Evolutionary conservation across 129 eudicot species (phyloP).

Genomic region (Apium graveolens): DNA sequence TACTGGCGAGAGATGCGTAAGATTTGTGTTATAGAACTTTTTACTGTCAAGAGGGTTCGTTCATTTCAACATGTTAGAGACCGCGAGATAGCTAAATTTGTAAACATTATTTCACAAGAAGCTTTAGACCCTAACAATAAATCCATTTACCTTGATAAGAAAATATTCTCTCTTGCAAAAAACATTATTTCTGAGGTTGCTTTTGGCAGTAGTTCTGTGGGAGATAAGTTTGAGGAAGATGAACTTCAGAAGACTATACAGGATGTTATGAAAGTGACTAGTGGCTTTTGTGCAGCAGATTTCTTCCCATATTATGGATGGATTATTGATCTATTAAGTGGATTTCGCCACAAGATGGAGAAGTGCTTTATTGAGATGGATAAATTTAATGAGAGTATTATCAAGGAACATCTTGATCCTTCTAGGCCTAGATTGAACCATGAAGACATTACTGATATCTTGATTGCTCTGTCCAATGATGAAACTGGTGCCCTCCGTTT

Average conservation of each 20-base stretch:
- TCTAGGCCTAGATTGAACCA: neutral
- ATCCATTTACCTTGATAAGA: neutral
- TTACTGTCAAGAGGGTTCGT: slow-evolving; percentile 12
- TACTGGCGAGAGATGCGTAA: slow-evolving; percentile 24
- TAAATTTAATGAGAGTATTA: slow-evolving; percentile 14
- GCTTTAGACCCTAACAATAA: neutral
- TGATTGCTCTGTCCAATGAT: slow-evolving; percentile 17
- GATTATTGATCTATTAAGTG: slow-evolving; percentile 15
- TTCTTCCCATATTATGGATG: slow-evolving; percentile 25
- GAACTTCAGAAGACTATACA: neutral
- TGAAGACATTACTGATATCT: slow-evolving; percentile 26
- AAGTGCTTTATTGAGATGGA: slow-evolving; percentile 13
- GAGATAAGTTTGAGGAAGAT: neutral
- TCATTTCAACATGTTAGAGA: slow-evolving; percentile 11
- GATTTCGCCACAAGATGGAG: slow-evolving; percentile 6
- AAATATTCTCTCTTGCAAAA: neutral
- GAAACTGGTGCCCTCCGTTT: neutral
- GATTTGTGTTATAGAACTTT: slow-evolving; percentile 9
- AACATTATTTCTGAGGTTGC: neutral
- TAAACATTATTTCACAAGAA: neutral
- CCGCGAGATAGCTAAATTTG: neutral
- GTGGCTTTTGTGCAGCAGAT: slow-evolving; percentile 17
- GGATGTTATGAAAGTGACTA: slow-evolving; percentile 10
- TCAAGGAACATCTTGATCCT: slow-evolving; percentile 23
- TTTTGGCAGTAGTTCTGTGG: neutral